A percentile compares a stretch with the other conserved stretches of the same genome.
Conservation (phyloP, 2,329 filamentous ascomycete genomes). For the Talaromyces piceae region DNA sequence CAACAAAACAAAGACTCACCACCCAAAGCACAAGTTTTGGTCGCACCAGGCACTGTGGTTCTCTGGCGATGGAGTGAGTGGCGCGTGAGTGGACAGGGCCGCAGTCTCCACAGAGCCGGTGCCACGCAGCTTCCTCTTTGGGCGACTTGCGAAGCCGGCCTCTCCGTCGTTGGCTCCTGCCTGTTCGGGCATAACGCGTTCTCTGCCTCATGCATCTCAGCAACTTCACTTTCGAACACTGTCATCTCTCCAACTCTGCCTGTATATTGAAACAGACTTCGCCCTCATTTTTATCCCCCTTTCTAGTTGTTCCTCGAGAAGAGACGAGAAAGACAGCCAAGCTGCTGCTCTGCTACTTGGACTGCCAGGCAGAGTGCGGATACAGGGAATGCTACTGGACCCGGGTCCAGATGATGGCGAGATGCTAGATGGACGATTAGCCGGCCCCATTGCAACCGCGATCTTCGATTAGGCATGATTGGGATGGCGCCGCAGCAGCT, state of each 20-base stretch:
- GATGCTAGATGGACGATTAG: no score
- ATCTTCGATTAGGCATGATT: neutral
- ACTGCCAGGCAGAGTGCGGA: no score
- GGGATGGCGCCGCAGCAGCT: no score
- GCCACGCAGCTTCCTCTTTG: constrained; percentile 3
- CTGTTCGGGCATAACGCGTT: constrained; percentile 3
- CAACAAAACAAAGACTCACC: neutral
- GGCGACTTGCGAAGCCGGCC: neutral
- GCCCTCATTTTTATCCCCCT: neutral
- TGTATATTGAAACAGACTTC: no score
- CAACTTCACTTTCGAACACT: no score
- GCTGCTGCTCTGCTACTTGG: neutral
- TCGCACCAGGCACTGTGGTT: neutral
- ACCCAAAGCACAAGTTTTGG: no score
- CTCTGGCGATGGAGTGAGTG: neutral
- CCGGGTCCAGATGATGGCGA: neutral
- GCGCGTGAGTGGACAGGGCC: neutral
- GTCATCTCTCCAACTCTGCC: neutral
- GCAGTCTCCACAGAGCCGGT: neutral
- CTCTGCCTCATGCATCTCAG: neutral
- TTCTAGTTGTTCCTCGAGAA: neutral
- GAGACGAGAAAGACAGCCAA: neutral
- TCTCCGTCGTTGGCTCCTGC: constrained; percentile 1
- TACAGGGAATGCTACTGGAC: neutral
- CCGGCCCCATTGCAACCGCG: neutral